Conservation (phyloP, 805 yeast genomes). For the Cyberlindnera meyerae region DNA sequence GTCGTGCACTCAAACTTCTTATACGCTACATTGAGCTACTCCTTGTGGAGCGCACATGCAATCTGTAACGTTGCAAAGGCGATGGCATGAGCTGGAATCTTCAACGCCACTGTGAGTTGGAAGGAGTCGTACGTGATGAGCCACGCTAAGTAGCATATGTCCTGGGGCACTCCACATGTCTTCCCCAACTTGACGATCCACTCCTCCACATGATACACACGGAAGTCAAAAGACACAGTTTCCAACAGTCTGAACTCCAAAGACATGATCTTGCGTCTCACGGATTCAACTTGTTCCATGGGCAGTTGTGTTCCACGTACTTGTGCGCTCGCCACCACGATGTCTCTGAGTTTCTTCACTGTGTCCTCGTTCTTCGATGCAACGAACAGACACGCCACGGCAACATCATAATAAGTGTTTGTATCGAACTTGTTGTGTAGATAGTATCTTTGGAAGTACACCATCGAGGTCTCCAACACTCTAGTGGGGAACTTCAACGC, state of each 20-base stretch:
- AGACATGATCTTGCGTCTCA: slow-evolving; percentile 50
- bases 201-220: slow-evolving; percentile 63
- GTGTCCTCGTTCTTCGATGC: slow-evolving; percentile 82
- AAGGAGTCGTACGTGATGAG: slow-evolving; percentile 68
- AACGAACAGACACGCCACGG: slow-evolving; percentile 60
- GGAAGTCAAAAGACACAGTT: slow-evolving; percentile 73
- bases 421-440: slow-evolving; percentile 59
- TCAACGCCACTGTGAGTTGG: slow-evolving; percentile 62
- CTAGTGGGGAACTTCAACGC: slow-evolving; percentile 62
- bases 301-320: slow-evolving; percentile 26
- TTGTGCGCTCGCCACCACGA: slow-evolving; percentile 40
- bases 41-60: slow-evolving; percentile 44
- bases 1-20: slow-evolving; percentile 17
- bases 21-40: slow-evolving; percentile 20
- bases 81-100: slow-evolving; percentile 69
- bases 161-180: slow-evolving; percentile 40
- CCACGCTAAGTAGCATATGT: slow-evolving; percentile 61
- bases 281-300: slow-evolving; percentile 42
- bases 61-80: slow-evolving; percentile 65
- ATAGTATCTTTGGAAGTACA: slow-evolving; percentile 66
- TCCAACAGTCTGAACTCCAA: slow-evolving; percentile 73
- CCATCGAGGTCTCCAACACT: slow-evolving; percentile 65
- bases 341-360: slow-evolving; percentile 65
- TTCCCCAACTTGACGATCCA: slow-evolving; percentile 59
- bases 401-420: slow-evolving; percentile 54